Base-by-base conservation (phyloP, 192 early-diverging fungal species). In the Geranomyces variabilis region DNA sequence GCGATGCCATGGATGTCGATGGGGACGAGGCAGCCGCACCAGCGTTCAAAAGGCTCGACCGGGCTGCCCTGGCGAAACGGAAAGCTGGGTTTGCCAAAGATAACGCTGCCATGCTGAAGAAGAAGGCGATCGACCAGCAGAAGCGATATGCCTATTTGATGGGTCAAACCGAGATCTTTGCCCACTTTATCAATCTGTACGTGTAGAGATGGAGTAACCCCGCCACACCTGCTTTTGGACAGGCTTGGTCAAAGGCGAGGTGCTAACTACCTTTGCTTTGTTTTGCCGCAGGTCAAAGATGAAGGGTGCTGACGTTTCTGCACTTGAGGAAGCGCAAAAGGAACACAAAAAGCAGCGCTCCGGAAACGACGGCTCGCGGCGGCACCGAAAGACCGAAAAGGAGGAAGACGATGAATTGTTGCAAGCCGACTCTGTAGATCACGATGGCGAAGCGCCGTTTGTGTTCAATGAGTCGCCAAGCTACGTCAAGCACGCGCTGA, bases 371-470 rank as follows among this genome's bases (percentile, higher is more conserved):
- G 75, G 75, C 24, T 92, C 93, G 26, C 89, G 92, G 33, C 88
- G 94, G 19, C 90, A 91, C 75, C 84, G 97, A 56, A 95, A 97
- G 80, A 97, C 94, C 2, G 97, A 99, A 75, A 95, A 96, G 80
- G 95, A 97, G 74, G 97, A 97, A 76, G 97, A 97, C 71, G 93
- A 92, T 31, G 95, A 96, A 83, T 80, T 99, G 15, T 77, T 99
- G 48, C 75, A 95, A 44, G 51, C 51, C n/a, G 88, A 93, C 43
- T 93, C 92, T 63, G 87, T 82, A 0, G 81, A 81, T 5, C 66
- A 71, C 43, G 84, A 88, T 13, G 64, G 63, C 24, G 84, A 88
- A 29, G 84, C 84, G 6, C 34, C 72, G 9, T 56, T 86, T 44
- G 87, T 89, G 17, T 96, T 99, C 78, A 91, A 90, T 17, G 93